Percentiles rank a stretch among this genome's conserved stretches.
Conservation (phyloP, 768 basidiomycete species). For the Phaeotremella fagi region DNA sequence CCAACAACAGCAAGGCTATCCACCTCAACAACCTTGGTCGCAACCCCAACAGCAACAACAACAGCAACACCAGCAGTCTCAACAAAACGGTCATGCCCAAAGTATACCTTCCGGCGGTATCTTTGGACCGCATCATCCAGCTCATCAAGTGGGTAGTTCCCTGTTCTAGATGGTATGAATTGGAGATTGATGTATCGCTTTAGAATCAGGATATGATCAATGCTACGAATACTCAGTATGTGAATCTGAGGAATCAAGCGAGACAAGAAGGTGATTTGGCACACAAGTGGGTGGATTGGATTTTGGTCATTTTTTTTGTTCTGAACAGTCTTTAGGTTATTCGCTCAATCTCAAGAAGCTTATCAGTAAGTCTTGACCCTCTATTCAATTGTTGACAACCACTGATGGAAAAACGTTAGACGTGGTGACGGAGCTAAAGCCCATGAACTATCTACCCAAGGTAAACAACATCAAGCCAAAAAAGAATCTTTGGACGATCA, state of each 20-base stretch:
- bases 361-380: slow-evolving; percentile 53
- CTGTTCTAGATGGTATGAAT: background rate
- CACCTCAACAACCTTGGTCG: slow-evolving; percentile 9
- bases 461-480: slow-evolving; percentile 68
- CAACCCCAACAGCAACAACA: slow-evolving; percentile 27
- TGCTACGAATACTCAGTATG: slow-evolving; percentile 66
- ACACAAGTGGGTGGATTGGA: slow-evolving; percentile 38
- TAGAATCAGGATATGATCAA: slow-evolving; percentile 54
- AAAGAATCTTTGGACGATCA: slow-evolving; percentile 76
- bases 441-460: slow-evolving; percentile 73
- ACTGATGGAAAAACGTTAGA: slow-evolving; percentile 15
- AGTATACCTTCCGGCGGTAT: slow-evolving; percentile 34
- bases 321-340: slow-evolving; percentile 53
- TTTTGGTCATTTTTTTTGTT: too few species aligned
- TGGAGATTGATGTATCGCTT: background rate
- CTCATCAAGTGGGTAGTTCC: slow-evolving; percentile 21
- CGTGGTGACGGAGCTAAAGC: slow-evolving; percentile 69
- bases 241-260: slow-evolving; percentile 66
- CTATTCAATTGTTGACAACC: too few species aligned
- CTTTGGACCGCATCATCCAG: slow-evolving; percentile 30
- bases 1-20: slow-evolving; percentile 8
- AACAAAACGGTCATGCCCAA: slow-evolving; percentile 28
- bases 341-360: slow-evolving; percentile 63
- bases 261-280: slow-evolving; percentile 65
- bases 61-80: slow-evolving; percentile 4